A percentile compares a stretch with the other conserved stretches of the same genome.
Evolutionary conservation across 306 rosid genomes (phyloP).

Genomic region (Myrica gale): DNA sequence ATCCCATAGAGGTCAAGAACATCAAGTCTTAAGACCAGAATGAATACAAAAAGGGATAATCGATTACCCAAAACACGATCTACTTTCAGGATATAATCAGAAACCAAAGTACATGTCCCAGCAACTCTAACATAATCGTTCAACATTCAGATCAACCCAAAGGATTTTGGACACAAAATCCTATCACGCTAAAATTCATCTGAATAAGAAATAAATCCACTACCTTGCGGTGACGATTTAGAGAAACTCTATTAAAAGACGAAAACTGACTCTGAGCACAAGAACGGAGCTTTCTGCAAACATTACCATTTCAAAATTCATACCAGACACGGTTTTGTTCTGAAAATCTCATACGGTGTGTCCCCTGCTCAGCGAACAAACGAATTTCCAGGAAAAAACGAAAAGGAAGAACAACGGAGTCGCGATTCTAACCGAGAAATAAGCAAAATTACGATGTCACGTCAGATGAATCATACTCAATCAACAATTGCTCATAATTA

Average conservation of each 20-base stretch:
- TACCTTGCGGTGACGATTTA: background rate
- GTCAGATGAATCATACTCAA: too few species aligned
- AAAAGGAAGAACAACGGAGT: too few species aligned
- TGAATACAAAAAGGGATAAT: background rate
- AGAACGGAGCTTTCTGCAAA: background rate
- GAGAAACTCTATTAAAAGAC: background rate
- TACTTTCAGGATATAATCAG: background rate
- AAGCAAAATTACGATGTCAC: too few species aligned
- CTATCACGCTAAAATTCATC: background rate
- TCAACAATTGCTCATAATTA: too few species aligned
- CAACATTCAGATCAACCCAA: background rate
- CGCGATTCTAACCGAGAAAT: too few species aligned
- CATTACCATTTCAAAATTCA: background rate
- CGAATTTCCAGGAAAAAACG: too few species aligned
- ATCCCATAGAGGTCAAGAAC: background rate
- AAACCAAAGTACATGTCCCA: background rate
- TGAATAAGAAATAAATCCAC: too few species aligned
- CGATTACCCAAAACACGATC: background rate
- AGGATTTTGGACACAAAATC: background rate
- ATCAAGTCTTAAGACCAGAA: background rate
- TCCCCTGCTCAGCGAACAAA: too few species aligned
- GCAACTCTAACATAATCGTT: too few species aligned
- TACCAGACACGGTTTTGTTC: background rate
- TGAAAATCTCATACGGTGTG: too few species aligned
- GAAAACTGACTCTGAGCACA: background rate